Evolutionary conservation across 495 filamentous ascomycete species (phyloP), one percentile per base, ranked within the genome.

Genomic region (Daldinia grandis): DNA sequence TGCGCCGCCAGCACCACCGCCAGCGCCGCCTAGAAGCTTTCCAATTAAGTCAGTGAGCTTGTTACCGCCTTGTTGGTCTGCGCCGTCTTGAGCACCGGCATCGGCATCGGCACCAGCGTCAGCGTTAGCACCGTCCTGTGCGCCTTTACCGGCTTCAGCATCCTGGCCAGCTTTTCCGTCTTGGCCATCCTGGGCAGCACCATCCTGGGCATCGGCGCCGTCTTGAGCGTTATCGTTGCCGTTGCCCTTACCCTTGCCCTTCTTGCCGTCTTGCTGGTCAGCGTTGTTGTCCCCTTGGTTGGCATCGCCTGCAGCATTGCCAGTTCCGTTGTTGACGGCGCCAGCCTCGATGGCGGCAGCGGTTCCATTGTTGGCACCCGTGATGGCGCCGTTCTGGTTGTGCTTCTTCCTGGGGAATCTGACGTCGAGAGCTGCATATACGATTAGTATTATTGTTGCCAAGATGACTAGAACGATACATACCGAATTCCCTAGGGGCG

Each of bases 341-440:
- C 54, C 58, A 35, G 58, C 47, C 58, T 30, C 49, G 2, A 53
- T 7, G 30, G 21, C 50, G 19, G 49, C 33, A 27, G 53, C 71
- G 12, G 65, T 69, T 30, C 47, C 65, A 3, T 40, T 60, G 6
- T 15, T 61, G 14, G 21, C 49, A 25, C 33, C 64, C 5, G 37
- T 58, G 1, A 9, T 60, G 21, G 31, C 53, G 17, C 35, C 61
- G 15, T 17, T 24, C 24, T 73, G 9, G 47, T 66, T 10, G 10
- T 70, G 49, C 19, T 68, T 62, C 51, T 58, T 59, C 50, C 60
- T 75, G 57, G 64, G 71, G 40, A 56, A 62, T 30, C 72, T 58
- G 44, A 76, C 62, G 8, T 75, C 33, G 1, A 74, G 58, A 28
- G 60, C 72, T 74, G 8, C 3, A 27, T 42, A 47, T 17, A 42